These are phyloP conservation scores for Rosellinia necatrix DNA, from an alignment of 2,329 filamentous ascomycete species.

Conservation along the genomic window DNA sequence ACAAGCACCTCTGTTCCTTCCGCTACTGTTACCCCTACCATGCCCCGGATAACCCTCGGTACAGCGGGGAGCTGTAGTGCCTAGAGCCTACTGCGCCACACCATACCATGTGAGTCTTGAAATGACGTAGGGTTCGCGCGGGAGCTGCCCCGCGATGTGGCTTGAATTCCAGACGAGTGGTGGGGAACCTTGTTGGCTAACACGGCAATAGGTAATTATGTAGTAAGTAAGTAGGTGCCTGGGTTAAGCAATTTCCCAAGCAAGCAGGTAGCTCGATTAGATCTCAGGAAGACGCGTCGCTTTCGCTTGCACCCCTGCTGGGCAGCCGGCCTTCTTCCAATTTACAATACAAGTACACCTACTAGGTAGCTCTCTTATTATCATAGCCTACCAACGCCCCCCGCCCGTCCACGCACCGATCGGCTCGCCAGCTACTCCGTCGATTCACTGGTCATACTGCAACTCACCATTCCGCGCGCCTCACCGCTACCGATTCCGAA, in stretches of 20 bases:
- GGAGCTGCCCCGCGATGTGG: conserved; percentile 24
- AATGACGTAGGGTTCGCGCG: conserved; percentile 22
- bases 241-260: neutral
- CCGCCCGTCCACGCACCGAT: neutral
- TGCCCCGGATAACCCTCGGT: no score
- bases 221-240: neutral
- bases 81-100: conserved; percentile 16
- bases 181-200: conserved; percentile 14
- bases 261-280: neutral
- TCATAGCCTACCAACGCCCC: neutral
- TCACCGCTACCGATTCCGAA: neutral
- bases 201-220: neutral
- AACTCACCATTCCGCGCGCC: neutral
- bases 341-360: conserved; percentile 9
- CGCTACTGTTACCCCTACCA: no score
- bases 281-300: conserved; percentile 11
- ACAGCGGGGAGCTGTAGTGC: no score
- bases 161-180: conserved; percentile 15
- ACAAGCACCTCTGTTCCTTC: no score
- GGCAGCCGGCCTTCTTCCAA: neutral
- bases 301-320: neutral
- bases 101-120: conserved; percentile 7
- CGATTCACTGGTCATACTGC: neutral
- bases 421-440: neutral
- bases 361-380: conserved; percentile 6